Base-by-base conservation (phyloP, 495 filamentous ascomycete species). In the Penicillium simplicissimum region DNA sequence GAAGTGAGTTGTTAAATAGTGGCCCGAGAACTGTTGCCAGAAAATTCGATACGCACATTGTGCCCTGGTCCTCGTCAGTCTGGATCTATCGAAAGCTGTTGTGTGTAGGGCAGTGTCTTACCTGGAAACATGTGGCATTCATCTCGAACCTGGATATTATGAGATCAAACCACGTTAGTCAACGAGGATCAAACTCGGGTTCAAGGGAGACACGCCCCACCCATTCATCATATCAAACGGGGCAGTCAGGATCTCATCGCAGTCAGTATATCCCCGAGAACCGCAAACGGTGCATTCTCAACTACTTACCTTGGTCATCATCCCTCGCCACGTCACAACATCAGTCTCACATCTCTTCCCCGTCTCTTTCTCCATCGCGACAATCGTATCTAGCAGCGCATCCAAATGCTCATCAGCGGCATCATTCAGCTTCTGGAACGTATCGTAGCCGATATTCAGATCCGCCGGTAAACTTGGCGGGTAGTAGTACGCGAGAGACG, bases 251-350 rank as follows among this genome's bases (percentile, higher is more conserved):
- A 98, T 93, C 91, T 96, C 38, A 2, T 35, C 42, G 9, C 40
- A 45, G 9, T 28, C 48, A 52, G 23, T 23, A 25, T 34, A n/a
- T n/a, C n/a, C n/a, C n/a, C n/a, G n/a, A n/a, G n/a, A n/a, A n/a
- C n/a, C n/a, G n/a, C n/a, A n/a, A n/a, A n/a, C n/a, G n/a, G n/a
- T n/a, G n/a, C n/a, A n/a, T n/a, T n/a, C n/a, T n/a, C n/a, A n/a
- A n/a, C n/a, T n/a, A 55, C 74, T 40, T 66, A 91, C 91, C 83
- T 97, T 99, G 58, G 95, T 98, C 90, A 99, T 91, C 92, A 99
- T 97, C 21, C 95, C 95, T 67, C 95, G 80, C 94, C 94, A 99
- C 0, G 94, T 97, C 49, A 98, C 83, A 47, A 99, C 71, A 61
- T 97, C 88, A 9, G 88, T 87, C 45, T 90, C 85, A 36, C 87